A percentile compares a stretch with the other conserved stretches of the same genome.
Evolutionary conservation across 2,329 filamentous ascomycete genomes (phyloP).

Genomic region (Talaromyces islandicus): DNA sequence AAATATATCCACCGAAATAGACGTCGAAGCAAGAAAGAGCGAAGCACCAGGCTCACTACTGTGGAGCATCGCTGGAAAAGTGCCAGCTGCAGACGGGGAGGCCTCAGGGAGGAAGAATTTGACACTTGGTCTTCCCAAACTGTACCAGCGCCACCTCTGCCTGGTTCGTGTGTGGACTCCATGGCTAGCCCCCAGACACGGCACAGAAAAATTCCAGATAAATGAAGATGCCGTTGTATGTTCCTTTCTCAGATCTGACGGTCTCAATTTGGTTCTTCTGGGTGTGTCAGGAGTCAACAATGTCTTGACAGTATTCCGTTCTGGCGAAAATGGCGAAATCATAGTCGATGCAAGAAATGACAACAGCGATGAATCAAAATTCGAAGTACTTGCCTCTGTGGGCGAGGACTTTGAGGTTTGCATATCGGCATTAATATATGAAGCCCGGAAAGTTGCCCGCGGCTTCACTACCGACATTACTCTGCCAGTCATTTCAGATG

Average conservation of each 20-base stretch:
- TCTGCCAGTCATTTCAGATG: conserved; percentile 10
- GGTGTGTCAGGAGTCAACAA: conserved; percentile 70
- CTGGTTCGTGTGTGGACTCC: conserved; percentile 72
- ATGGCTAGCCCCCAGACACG: conserved; percentile 87
- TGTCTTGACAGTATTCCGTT: conserved; percentile 63
- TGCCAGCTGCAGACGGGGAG: conserved; percentile 49
- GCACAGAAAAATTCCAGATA: conserved; percentile 58
- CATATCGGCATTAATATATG: conserved; percentile 76
- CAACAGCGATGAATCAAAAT: conserved; percentile 47
- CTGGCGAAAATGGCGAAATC: conserved; percentile 60
- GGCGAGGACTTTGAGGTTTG: conserved; percentile 69
- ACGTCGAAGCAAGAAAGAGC: conserved; percentile 29
- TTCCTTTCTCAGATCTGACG: conserved; percentile 67
- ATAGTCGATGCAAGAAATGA: conserved; percentile 69
- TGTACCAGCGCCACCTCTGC: conserved; percentile 69
- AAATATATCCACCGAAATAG: conserved; percentile 26
- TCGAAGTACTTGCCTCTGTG: conserved; percentile 63
- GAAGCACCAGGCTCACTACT: conserved; percentile 36
- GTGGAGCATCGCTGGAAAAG: conserved; percentile 50
- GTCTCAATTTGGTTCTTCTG: conserved; percentile 70
- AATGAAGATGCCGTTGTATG: conserved; percentile 74
- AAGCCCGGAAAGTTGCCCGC: conserved; percentile 63
- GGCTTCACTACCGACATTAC: conserved; percentile 19
- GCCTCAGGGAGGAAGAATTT: conserved; percentile 53
- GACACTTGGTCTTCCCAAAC: conserved; percentile 59